Percentiles rank a stretch among this genome's conserved stretches.
Evolutionary conservation across 177 flowering plant genomes (phyloP).

Genomic region (Vitis hybrid): DNA sequence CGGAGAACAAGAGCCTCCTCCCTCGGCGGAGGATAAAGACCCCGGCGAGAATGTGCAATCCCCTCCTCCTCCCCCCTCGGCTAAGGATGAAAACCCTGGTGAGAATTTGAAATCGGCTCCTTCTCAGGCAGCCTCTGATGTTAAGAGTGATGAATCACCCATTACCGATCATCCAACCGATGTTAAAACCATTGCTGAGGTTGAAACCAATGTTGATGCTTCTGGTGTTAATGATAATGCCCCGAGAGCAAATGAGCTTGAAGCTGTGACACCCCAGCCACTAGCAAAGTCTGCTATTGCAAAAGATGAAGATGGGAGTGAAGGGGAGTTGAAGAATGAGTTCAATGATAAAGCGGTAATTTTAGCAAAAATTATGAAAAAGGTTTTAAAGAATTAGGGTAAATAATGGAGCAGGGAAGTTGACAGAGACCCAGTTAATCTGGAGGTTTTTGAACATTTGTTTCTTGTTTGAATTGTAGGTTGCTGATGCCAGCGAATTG

Average conservation of each 20-base stretch:
- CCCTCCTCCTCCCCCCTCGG: neutral
- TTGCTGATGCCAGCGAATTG: constrained; percentile 30
- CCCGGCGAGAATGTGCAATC: neutral
- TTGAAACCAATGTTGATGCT: neutral
- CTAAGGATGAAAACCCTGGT: constrained; percentile 6
- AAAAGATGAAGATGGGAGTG: constrained; percentile 11
- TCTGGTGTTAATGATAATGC: constrained; percentile 2
- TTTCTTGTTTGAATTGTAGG: constrained; percentile 13
- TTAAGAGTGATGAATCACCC: constrained; percentile 8
- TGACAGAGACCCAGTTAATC: neutral
- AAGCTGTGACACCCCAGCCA: constrained; percentile 13
- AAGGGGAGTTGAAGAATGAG: constrained; percentile 10
- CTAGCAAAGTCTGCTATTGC: constrained; percentile 2
- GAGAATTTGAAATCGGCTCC: neutral
- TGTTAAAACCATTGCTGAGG: constrained; percentile 3
- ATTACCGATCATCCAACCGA: constrained; percentile 7
- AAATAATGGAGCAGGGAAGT: neutral
- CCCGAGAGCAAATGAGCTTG: constrained; percentile 6
- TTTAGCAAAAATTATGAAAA: neutral
- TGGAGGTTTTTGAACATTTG: neutral
- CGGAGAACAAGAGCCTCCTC: constrained; percentile 2
- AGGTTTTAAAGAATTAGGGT: neutral
- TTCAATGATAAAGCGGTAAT: constrained; percentile 22
- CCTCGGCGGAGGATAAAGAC: constrained; percentile 2
- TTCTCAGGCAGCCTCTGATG: neutral